A percentile compares a stretch with the other conserved stretches of the same genome.
phyloP scores from a whole-genome alignment of 441 rosid species.

The Adansonia rubrostipa region DNA sequence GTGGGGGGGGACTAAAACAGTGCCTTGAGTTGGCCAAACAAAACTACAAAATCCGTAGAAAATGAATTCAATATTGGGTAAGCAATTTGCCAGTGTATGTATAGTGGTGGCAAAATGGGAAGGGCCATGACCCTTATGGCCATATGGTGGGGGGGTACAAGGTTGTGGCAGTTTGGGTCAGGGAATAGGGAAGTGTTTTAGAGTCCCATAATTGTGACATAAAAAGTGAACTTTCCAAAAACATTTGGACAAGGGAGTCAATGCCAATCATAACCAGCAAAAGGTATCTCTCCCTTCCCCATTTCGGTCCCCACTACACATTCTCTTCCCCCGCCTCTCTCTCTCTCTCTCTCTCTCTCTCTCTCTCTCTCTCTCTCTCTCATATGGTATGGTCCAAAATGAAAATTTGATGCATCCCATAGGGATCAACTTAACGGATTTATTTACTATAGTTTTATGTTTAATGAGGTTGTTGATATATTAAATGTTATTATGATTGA shows the following conservation, averaged over 20 bases:
- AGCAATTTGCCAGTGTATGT: constrained; percentile 14
- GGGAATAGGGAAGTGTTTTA: background rate
- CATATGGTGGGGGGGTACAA: background rate
- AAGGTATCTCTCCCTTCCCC: constrained; percentile 43
- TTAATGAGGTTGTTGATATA: background rate
- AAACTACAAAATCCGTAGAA: constrained; percentile 9
- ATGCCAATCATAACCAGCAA: constrained; percentile 83
- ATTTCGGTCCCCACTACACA: constrained; percentile 36
- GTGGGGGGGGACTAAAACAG: constrained; percentile 18
- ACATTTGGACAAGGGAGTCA: constrained; percentile 80
- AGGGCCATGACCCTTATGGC: background rate
- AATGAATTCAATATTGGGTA: background rate
- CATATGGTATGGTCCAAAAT: constrained; percentile 29
- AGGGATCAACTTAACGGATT: background rate
- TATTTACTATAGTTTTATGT: background rate
- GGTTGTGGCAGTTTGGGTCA: background rate
- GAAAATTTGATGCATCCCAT: background rate
- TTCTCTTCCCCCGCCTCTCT: background rate
- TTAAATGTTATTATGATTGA: too few species aligned
- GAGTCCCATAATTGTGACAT: constrained; percentile 52
- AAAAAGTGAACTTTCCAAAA: constrained; percentile 68
- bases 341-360: background rate
- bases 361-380: background rate
- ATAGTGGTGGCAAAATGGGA: constrained; percentile 23
- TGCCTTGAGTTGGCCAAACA: constrained; percentile 30